Evolutionary conservation across 1,284 basidiomycete species (phyloP), one percentile per base, ranked within the genome.

Genomic region (Moniliophthora roreri): DNA sequence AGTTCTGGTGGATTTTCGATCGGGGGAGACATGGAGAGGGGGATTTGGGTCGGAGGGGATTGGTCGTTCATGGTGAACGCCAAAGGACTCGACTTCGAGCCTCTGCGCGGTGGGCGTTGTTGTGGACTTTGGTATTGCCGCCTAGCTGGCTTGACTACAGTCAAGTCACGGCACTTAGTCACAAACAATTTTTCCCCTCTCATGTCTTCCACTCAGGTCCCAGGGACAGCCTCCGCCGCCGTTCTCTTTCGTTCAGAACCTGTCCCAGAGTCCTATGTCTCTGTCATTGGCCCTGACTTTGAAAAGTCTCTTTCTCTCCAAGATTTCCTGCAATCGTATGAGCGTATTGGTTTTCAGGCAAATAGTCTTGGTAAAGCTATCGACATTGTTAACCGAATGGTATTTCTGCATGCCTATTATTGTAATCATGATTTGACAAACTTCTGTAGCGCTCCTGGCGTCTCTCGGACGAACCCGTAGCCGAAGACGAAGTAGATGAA

Each of bases 291-390:
- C 0, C 97, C 97, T 3, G 82, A 96, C 70, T 91, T 98, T 62
- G 90, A 93, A 57, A 69, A 82, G 34, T 72, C 78, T 6, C 68
- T 88, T 36, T 85, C 87, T 40, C 76, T 98, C 24, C 77, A 87
- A 45, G 75, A 81, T 35, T 80, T 99, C 59, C 71, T 99, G 39
- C 69, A 74, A 39, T 87, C 83, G 63, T 98, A 97, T 74, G 85
- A 90, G 64, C 83, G 85, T 18, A 97, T 98, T 50, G 96, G 96
- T 13, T 99, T 99, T 66, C 96, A 99, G 69, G 96, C 96, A 13
- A 94, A 88, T 41, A 95, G 91, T 51, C 74, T 99, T 5, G 89
- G 90, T 1, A 85, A 81, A 62, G 96, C 96, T 0, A 92, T 98
- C 57, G 84, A 93, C 48, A 89, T 96, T 58, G 88, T 99, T 39